Evolutionary conservation across 2,329 filamentous ascomycete genomes (phyloP).

Genomic region (Epichloe glyceriae): DNA sequence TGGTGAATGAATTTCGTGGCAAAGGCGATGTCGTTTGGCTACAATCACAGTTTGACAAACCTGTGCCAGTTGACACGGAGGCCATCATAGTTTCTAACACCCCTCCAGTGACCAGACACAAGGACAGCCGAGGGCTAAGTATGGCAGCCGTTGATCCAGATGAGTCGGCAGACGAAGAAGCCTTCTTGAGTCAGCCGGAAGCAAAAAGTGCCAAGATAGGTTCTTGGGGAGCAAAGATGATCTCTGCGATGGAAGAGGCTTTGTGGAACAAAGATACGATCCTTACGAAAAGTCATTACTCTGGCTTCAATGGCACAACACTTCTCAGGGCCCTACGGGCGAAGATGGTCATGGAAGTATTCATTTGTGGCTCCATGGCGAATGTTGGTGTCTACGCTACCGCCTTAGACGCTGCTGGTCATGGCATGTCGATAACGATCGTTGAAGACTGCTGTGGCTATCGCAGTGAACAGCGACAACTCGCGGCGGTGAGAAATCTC

Average conservation of each 20-base stretch:
- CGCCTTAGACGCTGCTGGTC: constrained; percentile 74
- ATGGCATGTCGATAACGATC: constrained; percentile 77
- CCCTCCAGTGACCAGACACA: constrained; percentile 7
- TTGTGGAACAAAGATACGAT: constrained; percentile 36
- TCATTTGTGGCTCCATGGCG: constrained; percentile 73
- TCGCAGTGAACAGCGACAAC: constrained; percentile 54
- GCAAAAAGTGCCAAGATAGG: constrained; percentile 31
- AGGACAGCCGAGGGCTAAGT: constrained; percentile 7
- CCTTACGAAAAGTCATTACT: constrained; percentile 68
- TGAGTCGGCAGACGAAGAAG: constrained; percentile 23
- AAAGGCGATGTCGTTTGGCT: constrained; percentile 72
- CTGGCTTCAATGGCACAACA: constrained; percentile 64
- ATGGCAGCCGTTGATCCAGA: neutral
- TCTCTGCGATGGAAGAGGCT: constrained; percentile 26
- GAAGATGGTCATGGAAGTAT: constrained; percentile 80
- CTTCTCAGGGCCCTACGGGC: constrained; percentile 67
- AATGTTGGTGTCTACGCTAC: constrained; percentile 88
- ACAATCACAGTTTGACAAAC: constrained; percentile 57
- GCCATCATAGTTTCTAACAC: constrained; percentile 33
- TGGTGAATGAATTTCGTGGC: constrained; percentile 62
- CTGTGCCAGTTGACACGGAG: constrained; percentile 42
- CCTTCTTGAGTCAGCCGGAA: constrained; percentile 31
- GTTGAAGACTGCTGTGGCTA: constrained; percentile 84
- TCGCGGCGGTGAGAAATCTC: constrained; percentile 57
- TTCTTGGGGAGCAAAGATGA: constrained; percentile 33